phyloP scores from a whole-genome alignment of 768 basidiomycete genomes.

The Tricholoma sp. region DNA sequence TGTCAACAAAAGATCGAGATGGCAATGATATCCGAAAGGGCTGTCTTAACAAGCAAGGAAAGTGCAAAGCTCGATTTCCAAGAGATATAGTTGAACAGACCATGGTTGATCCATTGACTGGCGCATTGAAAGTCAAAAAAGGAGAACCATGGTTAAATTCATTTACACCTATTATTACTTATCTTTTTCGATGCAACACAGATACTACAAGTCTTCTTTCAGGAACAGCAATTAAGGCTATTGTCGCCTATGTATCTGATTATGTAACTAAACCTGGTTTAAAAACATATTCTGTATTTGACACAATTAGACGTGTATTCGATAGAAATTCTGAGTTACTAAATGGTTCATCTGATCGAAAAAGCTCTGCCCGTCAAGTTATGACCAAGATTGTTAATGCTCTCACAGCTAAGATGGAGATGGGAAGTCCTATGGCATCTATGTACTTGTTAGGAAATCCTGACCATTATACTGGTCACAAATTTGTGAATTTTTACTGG shows the following conservation, averaged over 20 bases:
- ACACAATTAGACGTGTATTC: conserved; percentile 21
- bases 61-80: conserved; percentile 27
- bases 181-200: conserved; percentile 1
- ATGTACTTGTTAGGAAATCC: no score
- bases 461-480: background rate
- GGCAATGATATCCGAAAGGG: background rate
- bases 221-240: conserved; percentile 29
- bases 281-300: conserved; percentile 34
- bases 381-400: background rate
- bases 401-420: background rate
- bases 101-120: background rate
- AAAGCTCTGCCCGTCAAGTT: conserved; percentile 1
- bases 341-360: conserved; percentile 2
- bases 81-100: conserved; percentile 22
- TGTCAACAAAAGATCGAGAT: background rate
- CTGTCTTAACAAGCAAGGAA: background rate
- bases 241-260: conserved; percentile 30
- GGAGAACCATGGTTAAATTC: background rate
- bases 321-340: conserved; percentile 19
- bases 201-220: conserved; percentile 29
- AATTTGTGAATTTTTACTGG: background rate
- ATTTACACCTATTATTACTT: background rate
- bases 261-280: conserved; percentile 37
- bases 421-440: background rate
- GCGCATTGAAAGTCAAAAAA: conserved; percentile 21